Conservation (phyloP, 2,329 filamentous ascomycete species). For the Aspergillus eucalypticola region DNA sequence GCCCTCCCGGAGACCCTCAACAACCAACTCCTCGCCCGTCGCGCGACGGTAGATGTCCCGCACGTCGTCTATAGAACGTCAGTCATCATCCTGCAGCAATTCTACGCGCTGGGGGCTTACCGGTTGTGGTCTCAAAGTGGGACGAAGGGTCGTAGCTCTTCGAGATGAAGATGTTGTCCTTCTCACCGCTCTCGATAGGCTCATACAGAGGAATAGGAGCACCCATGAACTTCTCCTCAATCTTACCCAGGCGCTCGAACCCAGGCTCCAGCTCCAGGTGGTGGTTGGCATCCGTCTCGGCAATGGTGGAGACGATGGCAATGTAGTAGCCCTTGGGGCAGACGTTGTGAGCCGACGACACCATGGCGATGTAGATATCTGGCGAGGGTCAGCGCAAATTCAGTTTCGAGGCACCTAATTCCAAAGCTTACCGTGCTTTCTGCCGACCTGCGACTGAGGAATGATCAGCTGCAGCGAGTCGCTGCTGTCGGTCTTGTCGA, state of each 20-base stretch:
- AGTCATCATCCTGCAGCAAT: constrained; percentile 4
- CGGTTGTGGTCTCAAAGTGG: constrained; percentile 89
- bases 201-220: constrained; percentile 92
- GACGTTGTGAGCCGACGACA: constrained; percentile 94
- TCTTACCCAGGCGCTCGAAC: constrained; percentile 85
- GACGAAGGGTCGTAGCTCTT: constrained; percentile 98
- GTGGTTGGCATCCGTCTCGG: constrained; percentile 87
- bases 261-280: constrained; percentile 92
- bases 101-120: constrained; percentile 37
- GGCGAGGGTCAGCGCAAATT: constrained; percentile 21
- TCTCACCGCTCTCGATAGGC: constrained; percentile 76
- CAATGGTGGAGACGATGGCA: constrained; percentile 96
- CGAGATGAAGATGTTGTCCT: constrained; percentile 94
- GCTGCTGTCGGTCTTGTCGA: constrained; percentile 81
- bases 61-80: constrained; percentile 72
- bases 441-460: constrained; percentile 93
- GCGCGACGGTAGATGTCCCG: constrained; percentile 87
- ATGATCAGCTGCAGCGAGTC: constrained; percentile 97
- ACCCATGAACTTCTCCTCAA: constrained; percentile 97
- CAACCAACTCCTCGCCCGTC: constrained; percentile 79
- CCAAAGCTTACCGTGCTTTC: constrained; percentile 77
- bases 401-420: not conserved
- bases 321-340: constrained; percentile 99
- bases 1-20: constrained; percentile 82
- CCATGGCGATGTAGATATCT: constrained; percentile 97